These are phyloP conservation scores for Escallonia herrerae DNA, from an alignment of 129 eudicot genomes.

Conservation along the genomic window DNA sequence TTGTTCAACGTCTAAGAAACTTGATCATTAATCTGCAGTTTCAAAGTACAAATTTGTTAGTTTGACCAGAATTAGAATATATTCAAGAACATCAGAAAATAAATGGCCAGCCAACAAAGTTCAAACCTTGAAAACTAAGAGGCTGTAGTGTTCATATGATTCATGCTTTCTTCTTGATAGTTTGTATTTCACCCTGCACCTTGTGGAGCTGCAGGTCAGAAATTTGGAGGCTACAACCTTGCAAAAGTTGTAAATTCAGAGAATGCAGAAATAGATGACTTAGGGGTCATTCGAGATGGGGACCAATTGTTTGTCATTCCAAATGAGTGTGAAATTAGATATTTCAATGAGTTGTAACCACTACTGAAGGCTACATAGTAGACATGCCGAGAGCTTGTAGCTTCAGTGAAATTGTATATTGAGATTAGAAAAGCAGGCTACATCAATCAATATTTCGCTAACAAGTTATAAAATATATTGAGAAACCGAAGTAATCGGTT, in stretches of 20 bases:
- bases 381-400: constrained; percentile 13
- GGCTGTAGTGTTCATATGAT: not conserved
- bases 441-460: constrained; percentile 10
- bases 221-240: constrained; percentile 50
- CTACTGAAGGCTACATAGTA: constrained; percentile 13
- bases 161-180: not conserved
- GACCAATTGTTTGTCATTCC: constrained; percentile 78
- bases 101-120: not conserved
- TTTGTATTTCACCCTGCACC: constrained; percentile 13
- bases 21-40: constrained; percentile 10
- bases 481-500: not conserved
- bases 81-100: not conserved
- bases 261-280: constrained; percentile 85
- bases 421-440: constrained; percentile 14
- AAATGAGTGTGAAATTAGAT: constrained; percentile 26
- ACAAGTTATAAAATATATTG: not conserved
- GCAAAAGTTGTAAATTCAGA: constrained; percentile 56
- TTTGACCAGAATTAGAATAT: constrained; percentile 1
- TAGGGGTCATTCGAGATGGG: constrained; percentile 76
- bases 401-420: constrained; percentile 23
- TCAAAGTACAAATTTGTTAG: not conserved
- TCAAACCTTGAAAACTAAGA: not conserved
- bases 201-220: constrained; percentile 65
- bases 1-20: constrained; percentile 11
- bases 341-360: constrained; percentile 21